Evolutionary conservation across 1,139 yeast species (phyloP).

Genomic region (Dujonia santamariae): DNA sequence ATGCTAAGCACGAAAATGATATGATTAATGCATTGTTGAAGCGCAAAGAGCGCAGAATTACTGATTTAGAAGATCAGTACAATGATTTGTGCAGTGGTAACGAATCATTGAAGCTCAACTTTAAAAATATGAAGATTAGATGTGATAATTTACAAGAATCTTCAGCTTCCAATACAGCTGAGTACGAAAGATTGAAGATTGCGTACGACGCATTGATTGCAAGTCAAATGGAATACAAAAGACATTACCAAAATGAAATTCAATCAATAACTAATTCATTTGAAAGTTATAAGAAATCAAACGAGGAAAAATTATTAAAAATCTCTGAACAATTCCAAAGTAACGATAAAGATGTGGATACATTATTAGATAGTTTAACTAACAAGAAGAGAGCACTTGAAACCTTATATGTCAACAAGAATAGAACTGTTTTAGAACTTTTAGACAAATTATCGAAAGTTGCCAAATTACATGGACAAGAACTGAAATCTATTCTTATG

Average conservation of each 20-base stretch:
- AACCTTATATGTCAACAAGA: slow-evolving; percentile 44
- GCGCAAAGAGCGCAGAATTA: slow-evolving; percentile 61
- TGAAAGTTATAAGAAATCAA: slow-evolving; percentile 35
- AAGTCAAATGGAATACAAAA: slow-evolving; percentile 56
- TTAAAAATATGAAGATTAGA: slow-evolving; percentile 48
- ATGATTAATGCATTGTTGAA: slow-evolving; percentile 60
- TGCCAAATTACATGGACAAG: slow-evolving; percentile 49
- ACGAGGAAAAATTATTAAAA: slow-evolving; percentile 25
- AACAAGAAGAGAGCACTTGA: slow-evolving; percentile 43
- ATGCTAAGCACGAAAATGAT: slow-evolving; percentile 68
- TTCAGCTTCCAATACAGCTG: slow-evolving; percentile 46
- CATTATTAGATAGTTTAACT: slow-evolving; percentile 40
- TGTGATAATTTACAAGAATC: slow-evolving; percentile 48
- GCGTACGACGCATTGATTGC: slow-evolving; percentile 62
- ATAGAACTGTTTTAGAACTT: slow-evolving; percentile 43
- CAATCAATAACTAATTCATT: slow-evolving; percentile 26
- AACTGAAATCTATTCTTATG: slow-evolving; percentile 33
- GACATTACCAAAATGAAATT: slow-evolving; percentile 42
- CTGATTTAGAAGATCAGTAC: slow-evolving; percentile 58
- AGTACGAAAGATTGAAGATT: slow-evolving; percentile 54
- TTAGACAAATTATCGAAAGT: slow-evolving; percentile 43
- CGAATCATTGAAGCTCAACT: slow-evolving; percentile 45
- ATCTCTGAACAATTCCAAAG: slow-evolving; percentile 26
- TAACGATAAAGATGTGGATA: slow-evolving; percentile 46
- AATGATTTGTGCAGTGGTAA: slow-evolving; percentile 42